phyloP scores from a whole-genome alignment of 257 asterid species.

The Solanum lignicaule region DNA sequence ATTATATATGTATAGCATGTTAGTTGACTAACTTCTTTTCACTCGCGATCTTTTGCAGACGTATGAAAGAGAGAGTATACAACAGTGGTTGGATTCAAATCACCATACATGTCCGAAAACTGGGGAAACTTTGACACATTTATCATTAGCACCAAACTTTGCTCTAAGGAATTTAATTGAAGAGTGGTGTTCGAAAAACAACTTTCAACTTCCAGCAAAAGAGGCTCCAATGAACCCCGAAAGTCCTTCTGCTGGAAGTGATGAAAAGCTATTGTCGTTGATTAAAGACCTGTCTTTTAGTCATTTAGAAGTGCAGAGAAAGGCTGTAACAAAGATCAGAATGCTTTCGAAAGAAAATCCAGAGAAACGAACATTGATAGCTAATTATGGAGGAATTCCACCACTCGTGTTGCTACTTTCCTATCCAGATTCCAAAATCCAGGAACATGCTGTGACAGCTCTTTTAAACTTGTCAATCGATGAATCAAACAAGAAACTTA shows the following conservation, averaged over 20 bases:
- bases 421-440: slow-evolving; percentile 69
- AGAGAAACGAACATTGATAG: slow-evolving; percentile 48
- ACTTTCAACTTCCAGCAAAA: slow-evolving; percentile 35
- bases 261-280: slow-evolving; percentile 17
- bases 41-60: slow-evolving; percentile 29
- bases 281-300: slow-evolving; percentile 43
- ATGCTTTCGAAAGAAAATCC: slow-evolving; percentile 67
- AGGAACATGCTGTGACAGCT: slow-evolving; percentile 81
- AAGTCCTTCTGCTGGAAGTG: neutral
- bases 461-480: slow-evolving; percentile 75
- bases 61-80: slow-evolving; percentile 78
- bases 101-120: slow-evolving; percentile 76
- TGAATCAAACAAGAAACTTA: slow-evolving; percentile 64
- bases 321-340: slow-evolving; percentile 57
- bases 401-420: slow-evolving; percentile 54
- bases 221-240: slow-evolving; percentile 6
- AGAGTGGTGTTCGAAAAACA: slow-evolving; percentile 69
- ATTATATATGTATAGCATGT: neutral
- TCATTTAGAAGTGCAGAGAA: slow-evolving; percentile 53
- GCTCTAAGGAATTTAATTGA: slow-evolving; percentile 64
- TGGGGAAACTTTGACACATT: slow-evolving; percentile 45
- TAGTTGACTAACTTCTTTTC: neutral
- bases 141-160: slow-evolving; percentile 55
- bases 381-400: slow-evolving; percentile 53
- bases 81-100: slow-evolving; percentile 56